A percentile compares a stretch with the other conserved stretches of the same genome.
These are phyloP conservation scores for Aspergillus luchuensis DNA, from an alignment of 2,329 filamentous ascomycete genomes.

Conservation along the genomic window DNA sequence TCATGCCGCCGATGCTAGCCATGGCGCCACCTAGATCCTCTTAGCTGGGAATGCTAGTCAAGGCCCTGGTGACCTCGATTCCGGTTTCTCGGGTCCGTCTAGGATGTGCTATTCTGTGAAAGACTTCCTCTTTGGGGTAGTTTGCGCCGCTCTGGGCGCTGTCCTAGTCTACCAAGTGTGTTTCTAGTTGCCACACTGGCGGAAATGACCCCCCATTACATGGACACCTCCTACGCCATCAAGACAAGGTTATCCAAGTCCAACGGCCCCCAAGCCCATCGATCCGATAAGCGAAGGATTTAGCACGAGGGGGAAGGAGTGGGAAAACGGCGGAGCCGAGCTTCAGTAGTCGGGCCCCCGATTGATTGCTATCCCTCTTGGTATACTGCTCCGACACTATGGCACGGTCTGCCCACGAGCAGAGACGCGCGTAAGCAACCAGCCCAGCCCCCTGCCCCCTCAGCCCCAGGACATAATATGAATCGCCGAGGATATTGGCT, in stretches of 20 bases:
- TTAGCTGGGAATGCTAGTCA: not conserved
- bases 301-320: not conserved
- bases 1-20: not conserved
- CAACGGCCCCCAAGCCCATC: conserved; percentile 14
- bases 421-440: not conserved
- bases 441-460: not conserved
- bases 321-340: not conserved
- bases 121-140: not conserved
- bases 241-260: conserved; percentile 4
- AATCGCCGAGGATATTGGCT: not conserved
- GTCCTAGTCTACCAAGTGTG: not conserved
- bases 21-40: not conserved
- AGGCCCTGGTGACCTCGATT: not conserved
- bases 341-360: not conserved
- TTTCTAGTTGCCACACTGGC: not conserved
- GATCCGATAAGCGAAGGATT: conserved; percentile 18
- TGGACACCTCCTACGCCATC: not conserved
- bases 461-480: not conserved
- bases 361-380: not conserved
- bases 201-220: not conserved
- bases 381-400: conserved; percentile 4
- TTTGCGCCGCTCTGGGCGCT: not conserved
- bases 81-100: not conserved
- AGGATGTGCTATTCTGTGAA: not conserved
- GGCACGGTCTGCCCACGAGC: not conserved